These are phyloP conservation scores for Penicillium polonicum DNA, from an alignment of 2,329 filamentous ascomycete genomes.

Conservation along the genomic window DNA sequence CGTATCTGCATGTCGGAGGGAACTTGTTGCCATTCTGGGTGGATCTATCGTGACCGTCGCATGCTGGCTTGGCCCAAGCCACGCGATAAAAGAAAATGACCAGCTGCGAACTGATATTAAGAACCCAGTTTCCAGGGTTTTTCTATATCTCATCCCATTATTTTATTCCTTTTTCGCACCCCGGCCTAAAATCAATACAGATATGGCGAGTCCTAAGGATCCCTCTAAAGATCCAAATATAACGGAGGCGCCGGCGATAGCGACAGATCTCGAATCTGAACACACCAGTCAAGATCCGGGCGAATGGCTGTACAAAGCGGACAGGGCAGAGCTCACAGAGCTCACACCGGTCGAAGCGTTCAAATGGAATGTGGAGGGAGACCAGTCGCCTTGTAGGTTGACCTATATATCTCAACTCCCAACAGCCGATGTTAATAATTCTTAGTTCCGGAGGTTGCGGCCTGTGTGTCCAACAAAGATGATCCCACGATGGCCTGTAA, in stretches of 20 bases:
- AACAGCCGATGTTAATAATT: background rate
- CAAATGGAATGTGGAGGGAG: slow-evolving; percentile 40
- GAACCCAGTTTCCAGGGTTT: background rate
- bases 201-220: background rate
- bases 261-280: slow-evolving; percentile 12
- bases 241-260: background rate
- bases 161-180: background rate
- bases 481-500: slow-evolving; percentile 34
- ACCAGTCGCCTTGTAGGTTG: slow-evolving; percentile 38
- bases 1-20: background rate
- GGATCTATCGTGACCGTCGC: slow-evolving; percentile 6
- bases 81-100: background rate
- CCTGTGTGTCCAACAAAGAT: slow-evolving; percentile 39
- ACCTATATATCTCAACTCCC: background rate
- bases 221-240: background rate
- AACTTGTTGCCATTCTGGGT: slow-evolving; percentile 2
- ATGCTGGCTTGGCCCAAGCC: background rate
- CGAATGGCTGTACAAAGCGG: slow-evolving; percentile 8
- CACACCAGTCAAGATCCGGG: background rate
- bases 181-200: background rate
- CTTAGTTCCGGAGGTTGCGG: slow-evolving; percentile 39
- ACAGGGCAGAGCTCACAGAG: slow-evolving; percentile 28
- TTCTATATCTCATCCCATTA: background rate
- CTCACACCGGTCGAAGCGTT: slow-evolving; percentile 38
- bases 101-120: background rate